phyloP scores from a whole-genome alignment of 1,284 basidiomycete genomes.

The Irpex sp. region DNA sequence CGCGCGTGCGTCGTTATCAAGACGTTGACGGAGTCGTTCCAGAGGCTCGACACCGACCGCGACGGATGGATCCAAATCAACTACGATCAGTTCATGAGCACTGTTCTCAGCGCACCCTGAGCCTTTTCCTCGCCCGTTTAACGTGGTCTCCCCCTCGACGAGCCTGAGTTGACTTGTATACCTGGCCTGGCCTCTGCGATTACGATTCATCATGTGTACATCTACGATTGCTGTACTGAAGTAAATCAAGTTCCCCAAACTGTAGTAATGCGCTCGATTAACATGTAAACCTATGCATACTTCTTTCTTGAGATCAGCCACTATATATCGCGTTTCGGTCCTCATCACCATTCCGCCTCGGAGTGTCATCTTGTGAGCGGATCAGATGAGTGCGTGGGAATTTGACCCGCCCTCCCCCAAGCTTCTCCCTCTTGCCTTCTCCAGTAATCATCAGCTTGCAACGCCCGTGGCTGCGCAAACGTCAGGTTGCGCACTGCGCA shows the following conservation, averaged over 20 bases:
- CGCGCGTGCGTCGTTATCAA: conserved; percentile 77
- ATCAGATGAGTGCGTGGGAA: not conserved
- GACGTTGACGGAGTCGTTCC: conserved; percentile 65
- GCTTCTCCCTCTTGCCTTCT: no score
- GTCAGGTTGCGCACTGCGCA: no score
- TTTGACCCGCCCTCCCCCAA: not conserved
- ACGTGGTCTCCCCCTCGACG: not conserved
- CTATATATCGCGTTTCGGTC: not conserved
- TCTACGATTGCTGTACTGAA: not conserved
- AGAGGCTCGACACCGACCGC: conserved; percentile 55
- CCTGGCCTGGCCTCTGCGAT: not conserved
- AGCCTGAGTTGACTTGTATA: not conserved
- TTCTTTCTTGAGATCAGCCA: no score
- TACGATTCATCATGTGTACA: not conserved
- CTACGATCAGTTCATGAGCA: conserved; percentile 74
- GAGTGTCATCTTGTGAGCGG: not conserved
- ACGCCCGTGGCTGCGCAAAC: no score
- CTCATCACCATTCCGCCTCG: no score
- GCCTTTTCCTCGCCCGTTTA: not conserved
- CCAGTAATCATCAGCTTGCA: no score
- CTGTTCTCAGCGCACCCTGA: conserved; percentile 65
- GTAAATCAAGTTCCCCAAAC: not conserved
- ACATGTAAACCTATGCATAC: not conserved
- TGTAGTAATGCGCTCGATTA: not conserved
- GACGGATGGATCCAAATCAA: conserved; percentile 73